Evolutionary conservation across 306 rosid species (phyloP).

Genomic region (Gastrolobium bilobum): DNA sequence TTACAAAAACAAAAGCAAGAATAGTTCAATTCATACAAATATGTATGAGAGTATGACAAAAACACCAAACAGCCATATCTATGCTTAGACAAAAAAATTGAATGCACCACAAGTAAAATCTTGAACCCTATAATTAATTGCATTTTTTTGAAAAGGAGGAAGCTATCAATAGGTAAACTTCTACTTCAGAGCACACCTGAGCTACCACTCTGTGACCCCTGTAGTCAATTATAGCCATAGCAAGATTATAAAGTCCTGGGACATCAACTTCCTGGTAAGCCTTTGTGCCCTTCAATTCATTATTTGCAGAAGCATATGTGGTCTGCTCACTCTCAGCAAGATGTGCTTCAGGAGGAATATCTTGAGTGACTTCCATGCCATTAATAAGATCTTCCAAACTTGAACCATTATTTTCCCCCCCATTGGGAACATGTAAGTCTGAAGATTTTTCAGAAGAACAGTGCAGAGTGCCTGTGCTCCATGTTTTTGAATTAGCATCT

Average conservation of each 20-base stretch:
- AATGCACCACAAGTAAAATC: background rate
- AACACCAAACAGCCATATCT: background rate
- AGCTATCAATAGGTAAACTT: slow-evolving; percentile 17
- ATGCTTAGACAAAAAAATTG: background rate
- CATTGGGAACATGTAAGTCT: slow-evolving; percentile 56
- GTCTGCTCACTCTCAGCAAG: slow-evolving; percentile 85
- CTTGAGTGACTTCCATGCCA: slow-evolving; percentile 54
- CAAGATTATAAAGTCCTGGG: slow-evolving; percentile 80
- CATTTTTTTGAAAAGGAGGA: slow-evolving; percentile 9
- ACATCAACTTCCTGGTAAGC: slow-evolving; percentile 94
- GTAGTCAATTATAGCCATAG: slow-evolving; percentile 88
- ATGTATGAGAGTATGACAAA: background rate
- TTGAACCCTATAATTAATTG: slow-evolving; percentile 16
- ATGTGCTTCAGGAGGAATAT: slow-evolving; percentile 60
- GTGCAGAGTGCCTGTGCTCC: slow-evolving; percentile 40
- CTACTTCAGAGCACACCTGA: slow-evolving; percentile 65
- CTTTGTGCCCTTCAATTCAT: slow-evolving; percentile 92
- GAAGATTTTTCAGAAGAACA: slow-evolving; percentile 57
- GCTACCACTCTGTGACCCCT: slow-evolving; percentile 95
- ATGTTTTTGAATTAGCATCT: slow-evolving; percentile 56
- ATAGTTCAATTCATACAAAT: slow-evolving; percentile 6
- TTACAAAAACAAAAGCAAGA: background rate
- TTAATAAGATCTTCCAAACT: slow-evolving; percentile 54
- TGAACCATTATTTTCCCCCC: slow-evolving; percentile 56
- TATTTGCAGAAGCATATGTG: slow-evolving; percentile 90